Percentiles rank a stretch among this genome's conserved stretches.
Evolutionary conservation across 768 basidiomycete genomes (phyloP).

Genomic region (Suillus tomentosus): DNA sequence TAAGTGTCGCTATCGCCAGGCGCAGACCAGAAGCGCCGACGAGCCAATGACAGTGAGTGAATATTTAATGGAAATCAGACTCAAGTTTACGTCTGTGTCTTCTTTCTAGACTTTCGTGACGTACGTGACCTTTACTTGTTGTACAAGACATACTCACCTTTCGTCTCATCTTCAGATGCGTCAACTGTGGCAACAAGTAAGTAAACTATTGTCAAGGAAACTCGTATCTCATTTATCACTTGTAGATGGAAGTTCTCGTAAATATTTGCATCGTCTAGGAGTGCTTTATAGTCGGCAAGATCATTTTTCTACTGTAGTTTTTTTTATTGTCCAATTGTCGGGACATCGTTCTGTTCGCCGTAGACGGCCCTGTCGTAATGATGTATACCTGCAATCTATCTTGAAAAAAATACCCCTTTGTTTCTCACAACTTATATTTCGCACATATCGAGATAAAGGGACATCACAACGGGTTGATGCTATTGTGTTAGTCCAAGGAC

Average conservation of each 20-base stretch:
- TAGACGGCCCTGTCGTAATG: slow-evolving; percentile 16
- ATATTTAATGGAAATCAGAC: background rate
- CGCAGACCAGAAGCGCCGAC: slow-evolving; percentile 96
- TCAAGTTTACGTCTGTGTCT: slow-evolving; percentile 12
- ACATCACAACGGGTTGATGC: too few relatives aligned
- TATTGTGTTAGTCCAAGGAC: too few relatives aligned
- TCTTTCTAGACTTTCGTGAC: slow-evolving; percentile 79
- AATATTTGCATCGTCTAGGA: slow-evolving; percentile 12
- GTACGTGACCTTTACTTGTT: slow-evolving; percentile 41
- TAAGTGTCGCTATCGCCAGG: slow-evolving; percentile 92
- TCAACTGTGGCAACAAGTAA: slow-evolving; percentile 64
- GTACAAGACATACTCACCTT: slow-evolving; percentile 10
- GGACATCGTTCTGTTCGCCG: slow-evolving; percentile 6
- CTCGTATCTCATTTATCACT: slow-evolving; percentile 7
- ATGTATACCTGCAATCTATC: slow-evolving; percentile 23
- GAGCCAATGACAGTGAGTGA: slow-evolving; percentile 93
- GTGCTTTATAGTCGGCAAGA: slow-evolving; percentile 6
- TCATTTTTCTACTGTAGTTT: slow-evolving; percentile 15
- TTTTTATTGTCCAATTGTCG: slow-evolving; percentile 8
- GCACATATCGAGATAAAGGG: background rate
- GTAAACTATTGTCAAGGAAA: slow-evolving; percentile 12
- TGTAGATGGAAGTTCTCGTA: slow-evolving; percentile 67
- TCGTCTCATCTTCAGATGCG: slow-evolving; percentile 46
- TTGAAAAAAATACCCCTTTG: slow-evolving; percentile 12
- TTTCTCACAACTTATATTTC: slow-evolving; percentile 10